phyloP scores from a whole-genome alignment of 306 rosid species.

The Dicorynia guianensis region DNA sequence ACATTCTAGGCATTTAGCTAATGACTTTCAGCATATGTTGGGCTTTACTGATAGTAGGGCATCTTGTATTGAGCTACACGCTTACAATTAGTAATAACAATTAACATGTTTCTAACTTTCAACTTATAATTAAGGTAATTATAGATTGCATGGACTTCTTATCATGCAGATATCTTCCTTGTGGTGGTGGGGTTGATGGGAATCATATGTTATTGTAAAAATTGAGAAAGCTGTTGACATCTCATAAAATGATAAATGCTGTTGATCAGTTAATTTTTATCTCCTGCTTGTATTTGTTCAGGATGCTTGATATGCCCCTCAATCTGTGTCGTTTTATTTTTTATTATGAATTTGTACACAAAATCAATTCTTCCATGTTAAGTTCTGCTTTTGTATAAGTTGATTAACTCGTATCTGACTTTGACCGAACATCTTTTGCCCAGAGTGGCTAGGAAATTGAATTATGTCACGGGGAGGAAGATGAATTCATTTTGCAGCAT shows the following conservation, averaged over 20 bases:
- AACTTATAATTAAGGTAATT: background rate
- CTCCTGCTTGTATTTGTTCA: background rate
- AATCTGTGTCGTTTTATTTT: background rate
- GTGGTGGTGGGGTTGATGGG: background rate
- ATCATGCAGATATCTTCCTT: background rate
- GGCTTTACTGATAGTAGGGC: background rate
- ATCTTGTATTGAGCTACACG: background rate
- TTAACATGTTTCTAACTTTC: background rate
- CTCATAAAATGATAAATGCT: background rate
- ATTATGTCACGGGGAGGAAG: slow-evolving; percentile 55
- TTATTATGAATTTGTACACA: slow-evolving; percentile 12
- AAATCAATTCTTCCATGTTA: slow-evolving; percentile 2
- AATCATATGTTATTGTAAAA: background rate
- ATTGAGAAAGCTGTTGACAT: background rate
- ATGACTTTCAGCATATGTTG: background rate
- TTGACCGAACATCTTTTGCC: slow-evolving; percentile 17
- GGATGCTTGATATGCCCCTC: background rate
- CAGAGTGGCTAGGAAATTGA: slow-evolving; percentile 45
- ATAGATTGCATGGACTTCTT: background rate
- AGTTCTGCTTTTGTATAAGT: background rate
- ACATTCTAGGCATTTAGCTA: slow-evolving; percentile 1
- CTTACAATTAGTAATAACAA: background rate
- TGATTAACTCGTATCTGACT: background rate
- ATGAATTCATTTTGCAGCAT: slow-evolving; percentile 39
- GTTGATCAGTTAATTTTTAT: too few species aligned